Percentiles rank a stretch among this genome's conserved stretches.
Conservation (phyloP, 768 basidiomycete species). For the Collybia sordida region DNA sequence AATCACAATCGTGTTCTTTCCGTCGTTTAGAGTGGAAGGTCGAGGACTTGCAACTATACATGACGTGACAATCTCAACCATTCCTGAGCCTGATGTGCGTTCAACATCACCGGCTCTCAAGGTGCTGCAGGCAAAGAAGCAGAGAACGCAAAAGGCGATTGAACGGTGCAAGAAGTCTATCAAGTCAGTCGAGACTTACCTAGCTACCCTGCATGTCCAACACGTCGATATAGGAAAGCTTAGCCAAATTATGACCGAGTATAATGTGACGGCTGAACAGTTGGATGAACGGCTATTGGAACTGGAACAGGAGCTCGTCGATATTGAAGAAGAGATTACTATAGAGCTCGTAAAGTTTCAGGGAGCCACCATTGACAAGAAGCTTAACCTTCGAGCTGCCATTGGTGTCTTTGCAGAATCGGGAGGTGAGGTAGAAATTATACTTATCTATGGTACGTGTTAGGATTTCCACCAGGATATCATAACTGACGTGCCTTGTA, state of each 20-base stretch:
- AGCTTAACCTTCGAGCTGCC: slow-evolving; percentile 21
- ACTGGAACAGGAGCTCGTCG: slow-evolving; percentile 26
- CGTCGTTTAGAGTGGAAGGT: slow-evolving; percentile 28
- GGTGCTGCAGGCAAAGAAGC: slow-evolving; percentile 22
- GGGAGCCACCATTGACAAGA: slow-evolving; percentile 16
- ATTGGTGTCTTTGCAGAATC: slow-evolving; percentile 26
- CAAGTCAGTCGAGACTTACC: slow-evolving; percentile 30
- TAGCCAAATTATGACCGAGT: slow-evolving; percentile 26
- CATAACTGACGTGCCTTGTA: neutral
- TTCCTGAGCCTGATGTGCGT: slow-evolving; percentile 12
- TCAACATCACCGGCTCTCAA: slow-evolving; percentile 25
- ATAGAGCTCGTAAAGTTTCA: slow-evolving; percentile 19
- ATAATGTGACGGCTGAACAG: slow-evolving; percentile 29
- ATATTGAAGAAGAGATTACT: slow-evolving; percentile 20
- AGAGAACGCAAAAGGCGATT: slow-evolving; percentile 27
- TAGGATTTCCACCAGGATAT: neutral
- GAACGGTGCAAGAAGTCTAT: slow-evolving; percentile 26
- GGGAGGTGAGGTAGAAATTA: slow-evolving; percentile 26
- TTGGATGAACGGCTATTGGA: slow-evolving; percentile 30
- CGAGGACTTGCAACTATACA: slow-evolving; percentile 33
- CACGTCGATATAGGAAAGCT: slow-evolving; percentile 28
- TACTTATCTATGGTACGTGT: slow-evolving; percentile 29
- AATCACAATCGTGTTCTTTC: neutral
- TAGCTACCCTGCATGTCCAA: slow-evolving; percentile 31
- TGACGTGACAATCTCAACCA: slow-evolving; percentile 30